phyloP scores from a whole-genome alignment of 805 yeast genomes.

The Ogataea zsoltii region DNA sequence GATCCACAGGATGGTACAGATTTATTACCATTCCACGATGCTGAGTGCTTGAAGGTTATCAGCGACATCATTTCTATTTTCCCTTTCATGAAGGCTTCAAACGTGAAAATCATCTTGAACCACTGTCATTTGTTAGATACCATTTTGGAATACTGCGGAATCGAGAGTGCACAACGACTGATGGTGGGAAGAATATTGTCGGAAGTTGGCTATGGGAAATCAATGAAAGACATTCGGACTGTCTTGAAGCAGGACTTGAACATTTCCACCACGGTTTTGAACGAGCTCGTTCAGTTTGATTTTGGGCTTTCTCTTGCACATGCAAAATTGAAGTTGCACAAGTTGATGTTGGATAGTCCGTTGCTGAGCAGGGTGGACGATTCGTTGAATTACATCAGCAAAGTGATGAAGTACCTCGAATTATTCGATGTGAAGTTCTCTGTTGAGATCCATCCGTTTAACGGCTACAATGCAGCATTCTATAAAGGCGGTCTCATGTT shows the following conservation, averaged over 20 bases:
- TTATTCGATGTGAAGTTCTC: slow-evolving; percentile 53
- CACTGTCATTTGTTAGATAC: slow-evolving; percentile 80
- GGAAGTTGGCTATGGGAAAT: slow-evolving; percentile 69
- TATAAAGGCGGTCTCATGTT: slow-evolving; percentile 86
- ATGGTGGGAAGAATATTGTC: slow-evolving; percentile 73
- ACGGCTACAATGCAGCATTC: slow-evolving; percentile 79
- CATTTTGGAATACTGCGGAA: slow-evolving; percentile 77
- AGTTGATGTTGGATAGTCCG: slow-evolving; percentile 74
- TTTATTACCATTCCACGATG: slow-evolving; percentile 63
- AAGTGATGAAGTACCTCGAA: slow-evolving; percentile 54
- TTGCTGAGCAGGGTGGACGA: slow-evolving; percentile 59
- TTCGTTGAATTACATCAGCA: slow-evolving; percentile 59
- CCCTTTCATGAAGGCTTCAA: slow-evolving; percentile 64
- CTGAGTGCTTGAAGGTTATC: slow-evolving; percentile 81
- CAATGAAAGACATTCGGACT: slow-evolving; percentile 55
- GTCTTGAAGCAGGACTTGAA: slow-evolving; percentile 61
- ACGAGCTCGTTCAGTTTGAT: slow-evolving; percentile 79
- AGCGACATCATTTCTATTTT: slow-evolving; percentile 68
- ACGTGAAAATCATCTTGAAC: slow-evolving; percentile 64
- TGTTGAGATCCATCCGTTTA: slow-evolving; percentile 73
- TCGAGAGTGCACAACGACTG: slow-evolving; percentile 70
- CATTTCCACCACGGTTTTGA: slow-evolving; percentile 77
- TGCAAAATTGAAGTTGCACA: slow-evolving; percentile 62
- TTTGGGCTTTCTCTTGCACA: slow-evolving; percentile 69
- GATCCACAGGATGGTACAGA: slow-evolving; percentile 31